Evolutionary conservation across 768 basidiomycete genomes (phyloP).

Genomic region (Albatrellus ellisii): DNA sequence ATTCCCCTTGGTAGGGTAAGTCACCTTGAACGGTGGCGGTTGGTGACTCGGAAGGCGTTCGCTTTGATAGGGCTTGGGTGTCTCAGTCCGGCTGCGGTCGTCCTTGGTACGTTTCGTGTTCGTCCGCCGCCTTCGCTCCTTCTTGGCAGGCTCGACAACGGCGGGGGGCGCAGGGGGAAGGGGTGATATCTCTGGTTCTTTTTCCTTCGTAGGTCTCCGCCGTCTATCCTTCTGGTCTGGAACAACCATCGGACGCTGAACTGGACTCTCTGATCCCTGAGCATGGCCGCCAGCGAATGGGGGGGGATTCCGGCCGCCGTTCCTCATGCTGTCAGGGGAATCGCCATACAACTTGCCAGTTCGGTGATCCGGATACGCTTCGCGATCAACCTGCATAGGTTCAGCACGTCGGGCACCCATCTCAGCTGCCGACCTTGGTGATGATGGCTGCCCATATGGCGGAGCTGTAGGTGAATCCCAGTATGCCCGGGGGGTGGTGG

Average conservation of each 20-base stretch:
- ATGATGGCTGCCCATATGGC: constrained; percentile 19
- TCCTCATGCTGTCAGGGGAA: constrained; percentile 16
- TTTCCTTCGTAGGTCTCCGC: constrained; percentile 17
- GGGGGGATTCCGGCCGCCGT: constrained; percentile 1
- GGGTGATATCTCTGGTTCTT: constrained; percentile 13
- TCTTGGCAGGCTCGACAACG: constrained; percentile 32
- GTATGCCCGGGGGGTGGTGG: constrained; percentile 25
- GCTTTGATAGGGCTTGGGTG: constrained; percentile 25
- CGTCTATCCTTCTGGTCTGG: constrained; percentile 31
- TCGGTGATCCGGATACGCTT: not conserved
- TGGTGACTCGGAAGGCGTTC: constrained; percentile 5
- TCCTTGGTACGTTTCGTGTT: constrained; percentile 29
- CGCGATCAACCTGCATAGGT: constrained; percentile 4
- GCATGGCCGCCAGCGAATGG: constrained; percentile 19
- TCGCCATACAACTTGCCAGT: constrained; percentile 21
- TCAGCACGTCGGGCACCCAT: constrained; percentile 4
- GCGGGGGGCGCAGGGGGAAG: constrained; percentile 1
- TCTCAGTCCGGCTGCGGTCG: constrained; percentile 30
- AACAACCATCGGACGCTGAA: constrained; percentile 20
- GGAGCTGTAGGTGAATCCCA: constrained; percentile 45
- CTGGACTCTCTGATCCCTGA: constrained; percentile 50
- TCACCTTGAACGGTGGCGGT: constrained; percentile 16
- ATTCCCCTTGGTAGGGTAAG: constrained; percentile 21
- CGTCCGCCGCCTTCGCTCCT: constrained; percentile 40
- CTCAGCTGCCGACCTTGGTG: constrained; percentile 8